phyloP scores from a whole-genome alignment of 768 basidiomycete species.

The Lactarius hengduanensis region DNA sequence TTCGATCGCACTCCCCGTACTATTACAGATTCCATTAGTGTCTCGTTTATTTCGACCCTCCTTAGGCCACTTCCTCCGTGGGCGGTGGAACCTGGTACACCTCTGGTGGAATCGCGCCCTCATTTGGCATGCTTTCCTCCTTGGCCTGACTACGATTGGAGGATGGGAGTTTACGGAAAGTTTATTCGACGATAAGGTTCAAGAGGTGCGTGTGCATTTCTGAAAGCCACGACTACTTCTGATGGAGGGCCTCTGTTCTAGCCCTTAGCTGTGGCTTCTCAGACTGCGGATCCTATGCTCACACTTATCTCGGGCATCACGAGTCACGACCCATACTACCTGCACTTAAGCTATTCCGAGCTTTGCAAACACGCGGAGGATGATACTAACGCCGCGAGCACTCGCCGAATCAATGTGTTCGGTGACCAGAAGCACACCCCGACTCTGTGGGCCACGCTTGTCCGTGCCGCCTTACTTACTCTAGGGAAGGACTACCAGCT shows the following conservation, averaged over 20 bases:
- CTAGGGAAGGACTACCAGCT: constrained; percentile 70
- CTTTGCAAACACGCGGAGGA: constrained; percentile 52
- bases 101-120: constrained; percentile 47
- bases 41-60: constrained; percentile 55
- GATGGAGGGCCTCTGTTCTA: constrained; percentile 29
- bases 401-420: constrained; percentile 57
- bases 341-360: constrained; percentile 67
- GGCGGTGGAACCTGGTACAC: constrained; percentile 53
- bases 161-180: constrained; percentile 65
- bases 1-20: constrained; percentile 48
- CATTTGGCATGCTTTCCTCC: constrained; percentile 46
- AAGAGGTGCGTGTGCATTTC: constrained; percentile 45
- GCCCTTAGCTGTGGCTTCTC: constrained; percentile 47
- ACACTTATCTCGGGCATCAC: constrained; percentile 64
- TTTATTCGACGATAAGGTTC: constrained; percentile 57
- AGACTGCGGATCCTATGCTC: constrained; percentile 51
- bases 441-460: constrained; percentile 60
- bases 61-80: constrained; percentile 59
- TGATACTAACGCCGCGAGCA: constrained; percentile 39
- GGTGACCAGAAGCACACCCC: constrained; percentile 66
- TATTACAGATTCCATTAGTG: constrained; percentile 56
- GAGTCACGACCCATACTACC: constrained; percentile 50
- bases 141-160: constrained; percentile 51
- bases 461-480: constrained; percentile 55
- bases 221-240: not conserved